phyloP scores from a whole-genome alignment of 306 rosid species.

The Rubus idaeus region DNA sequence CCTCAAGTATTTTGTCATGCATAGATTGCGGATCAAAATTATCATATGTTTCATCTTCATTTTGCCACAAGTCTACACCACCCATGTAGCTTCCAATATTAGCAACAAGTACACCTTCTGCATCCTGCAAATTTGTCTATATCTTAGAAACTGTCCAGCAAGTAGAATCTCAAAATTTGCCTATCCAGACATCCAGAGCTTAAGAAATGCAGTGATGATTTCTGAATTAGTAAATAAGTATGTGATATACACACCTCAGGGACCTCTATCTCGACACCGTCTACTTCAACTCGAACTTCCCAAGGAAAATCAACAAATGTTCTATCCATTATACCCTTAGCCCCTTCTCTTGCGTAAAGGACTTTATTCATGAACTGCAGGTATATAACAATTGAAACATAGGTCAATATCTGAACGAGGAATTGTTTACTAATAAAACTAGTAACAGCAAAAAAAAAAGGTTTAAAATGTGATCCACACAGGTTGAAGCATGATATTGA shows the following conservation, averaged over 20 bases:
- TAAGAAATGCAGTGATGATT: background rate
- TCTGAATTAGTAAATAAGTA: background rate
- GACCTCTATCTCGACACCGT: conserved; percentile 97
- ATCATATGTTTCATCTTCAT: conserved; percentile 89
- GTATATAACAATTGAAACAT: conserved; percentile 8
- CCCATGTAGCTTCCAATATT: conserved; percentile 99
- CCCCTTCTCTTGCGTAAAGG: conserved; percentile 99
- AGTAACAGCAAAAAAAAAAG: background rate
- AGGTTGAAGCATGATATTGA: background rate
- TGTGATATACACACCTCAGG: conserved; percentile 61
- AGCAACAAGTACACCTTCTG: conserved; percentile 98
- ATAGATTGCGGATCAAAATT: conserved; percentile 94
- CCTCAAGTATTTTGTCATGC: conserved; percentile 97
- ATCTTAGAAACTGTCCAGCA: conserved; percentile 5
- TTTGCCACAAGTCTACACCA: conserved; percentile 99
- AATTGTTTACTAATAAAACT: background rate
- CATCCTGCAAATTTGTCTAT: conserved; percentile 61
- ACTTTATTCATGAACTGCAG: conserved; percentile 99
- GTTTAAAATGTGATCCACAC: background rate
- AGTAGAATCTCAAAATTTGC: background rate
- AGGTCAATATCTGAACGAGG: background rate
- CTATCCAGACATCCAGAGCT: background rate
- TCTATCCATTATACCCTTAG: conserved; percentile 91
- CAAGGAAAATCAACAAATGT: conserved; percentile 93
- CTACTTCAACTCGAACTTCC: conserved; percentile 91